Percentiles rank a stretch among this genome's conserved stretches.
These are phyloP conservation scores for Brassica rapa DNA, from an alignment of 345 rosid genomes.

Conservation along the genomic window DNA sequence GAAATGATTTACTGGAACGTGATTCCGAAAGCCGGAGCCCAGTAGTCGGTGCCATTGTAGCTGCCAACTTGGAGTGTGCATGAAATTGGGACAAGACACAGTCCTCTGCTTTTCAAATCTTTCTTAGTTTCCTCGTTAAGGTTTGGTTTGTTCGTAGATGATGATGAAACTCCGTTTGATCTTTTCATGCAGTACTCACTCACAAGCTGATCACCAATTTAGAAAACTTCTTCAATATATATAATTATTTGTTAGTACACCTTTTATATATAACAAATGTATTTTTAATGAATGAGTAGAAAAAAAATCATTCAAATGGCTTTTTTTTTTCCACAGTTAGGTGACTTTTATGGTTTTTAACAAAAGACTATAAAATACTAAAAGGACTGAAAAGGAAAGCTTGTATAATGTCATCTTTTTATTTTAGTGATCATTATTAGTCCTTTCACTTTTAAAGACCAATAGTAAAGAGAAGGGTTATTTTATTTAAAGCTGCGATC, in stretches of 20 bases:
- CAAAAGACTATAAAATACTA: conserved; percentile 5
- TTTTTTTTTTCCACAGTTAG: background rate
- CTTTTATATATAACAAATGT: background rate
- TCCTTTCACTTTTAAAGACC: conserved; percentile 11
- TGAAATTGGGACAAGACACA: conserved; percentile 78
- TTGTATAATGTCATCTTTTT: conserved; percentile 34
- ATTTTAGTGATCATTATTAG: conserved; percentile 30
- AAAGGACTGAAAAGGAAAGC: conserved; percentile 36
- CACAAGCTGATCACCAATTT: conserved; percentile 48
- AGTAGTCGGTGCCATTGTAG: conserved; percentile 71
- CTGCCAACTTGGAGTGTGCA: conserved; percentile 69
- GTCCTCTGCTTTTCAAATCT: conserved; percentile 76
- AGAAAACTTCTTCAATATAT: background rate
- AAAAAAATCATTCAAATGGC: background rate
- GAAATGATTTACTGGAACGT: conserved; percentile 38
- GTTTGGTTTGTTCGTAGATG: conserved; percentile 28
- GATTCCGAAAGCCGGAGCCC: conserved; percentile 68
- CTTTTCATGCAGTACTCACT: conserved; percentile 56
- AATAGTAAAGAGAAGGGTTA: too few relatives aligned
- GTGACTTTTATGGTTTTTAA: background rate
- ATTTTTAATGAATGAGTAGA: background rate
- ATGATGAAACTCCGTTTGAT: conserved; percentile 42
- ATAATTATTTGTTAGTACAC: background rate
- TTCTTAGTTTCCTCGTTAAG: conserved; percentile 41
- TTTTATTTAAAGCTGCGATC: conserved; percentile 13